phyloP scores from a whole-genome alignment of 805 yeast species.

The Suhomyces sp. region DNA sequence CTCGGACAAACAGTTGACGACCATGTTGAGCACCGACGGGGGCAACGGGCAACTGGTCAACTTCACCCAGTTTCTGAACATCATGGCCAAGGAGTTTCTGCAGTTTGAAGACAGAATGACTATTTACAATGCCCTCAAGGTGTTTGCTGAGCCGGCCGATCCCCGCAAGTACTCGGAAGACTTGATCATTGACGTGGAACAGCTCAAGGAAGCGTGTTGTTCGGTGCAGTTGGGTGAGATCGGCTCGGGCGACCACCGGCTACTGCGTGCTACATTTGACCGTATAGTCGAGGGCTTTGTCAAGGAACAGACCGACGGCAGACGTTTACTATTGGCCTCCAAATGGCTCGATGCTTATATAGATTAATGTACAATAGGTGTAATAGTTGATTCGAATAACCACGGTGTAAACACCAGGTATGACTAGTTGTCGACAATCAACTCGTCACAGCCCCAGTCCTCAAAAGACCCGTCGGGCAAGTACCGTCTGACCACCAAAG shows the following conservation, averaged over 20 bases:
- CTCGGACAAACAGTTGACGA: conserved; percentile 38
- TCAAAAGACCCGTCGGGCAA: conserved; percentile 96
- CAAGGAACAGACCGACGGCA: conserved; percentile 55
- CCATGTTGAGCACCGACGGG: conserved; percentile 46
- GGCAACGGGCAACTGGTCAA: conserved; percentile 38
- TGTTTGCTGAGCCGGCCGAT: conserved; percentile 40
- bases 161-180: conserved; percentile 24
- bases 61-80: conserved; percentile 63
- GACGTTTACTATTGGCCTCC: conserved; percentile 55
- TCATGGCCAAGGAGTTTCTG: conserved; percentile 56
- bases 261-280: conserved; percentile 45
- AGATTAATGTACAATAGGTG: conserved; percentile 28
- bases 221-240: conserved; percentile 45
- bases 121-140: conserved; percentile 56
- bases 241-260: conserved; percentile 46
- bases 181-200: conserved; percentile 46
- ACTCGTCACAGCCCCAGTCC: conserved; percentile 99
- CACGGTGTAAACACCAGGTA: too few relatives aligned
- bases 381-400: too few relatives aligned
- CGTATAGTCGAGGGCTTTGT: conserved; percentile 54
- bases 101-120: conserved; percentile 51
- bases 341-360: conserved; percentile 58
- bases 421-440: conserved; percentile 76
- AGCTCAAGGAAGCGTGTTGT: conserved; percentile 47
- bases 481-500: conserved; percentile 91